These are phyloP conservation scores for Apium graveolens DNA, from an alignment of 129 eudicot genomes.

Conservation along the genomic window DNA sequence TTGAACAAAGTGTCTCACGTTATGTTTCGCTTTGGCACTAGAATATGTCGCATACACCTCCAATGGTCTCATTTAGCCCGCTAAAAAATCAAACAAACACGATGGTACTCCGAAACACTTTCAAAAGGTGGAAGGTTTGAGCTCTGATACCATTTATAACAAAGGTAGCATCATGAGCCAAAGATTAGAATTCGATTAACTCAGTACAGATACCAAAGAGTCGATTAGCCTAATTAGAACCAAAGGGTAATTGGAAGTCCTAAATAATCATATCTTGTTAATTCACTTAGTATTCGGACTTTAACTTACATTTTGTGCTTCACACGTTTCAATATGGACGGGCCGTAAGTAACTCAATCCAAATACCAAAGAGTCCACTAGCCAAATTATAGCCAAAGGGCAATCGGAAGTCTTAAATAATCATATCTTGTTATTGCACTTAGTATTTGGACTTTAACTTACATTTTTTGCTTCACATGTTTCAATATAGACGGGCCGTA, in stretches of 20 bases:
- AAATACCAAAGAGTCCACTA: background rate
- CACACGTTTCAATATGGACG: too few species aligned
- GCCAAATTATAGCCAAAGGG: background rate
- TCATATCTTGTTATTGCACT: background rate
- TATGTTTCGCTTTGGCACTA: background rate
- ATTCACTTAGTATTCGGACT: too few species aligned
- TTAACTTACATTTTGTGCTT: too few species aligned
- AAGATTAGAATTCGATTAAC: too few species aligned
- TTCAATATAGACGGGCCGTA: too few species aligned
- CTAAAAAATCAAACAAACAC: too few species aligned
- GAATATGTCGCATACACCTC: background rate
- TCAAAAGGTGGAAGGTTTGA: background rate
- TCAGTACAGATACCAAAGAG: background rate
- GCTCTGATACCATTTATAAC: conserved; percentile 2
- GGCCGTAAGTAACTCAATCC: too few species aligned
- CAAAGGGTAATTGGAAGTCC: background rate
- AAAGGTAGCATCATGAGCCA: background rate
- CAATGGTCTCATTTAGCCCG: background rate
- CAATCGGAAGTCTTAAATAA: background rate
- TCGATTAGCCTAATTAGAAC: background rate
- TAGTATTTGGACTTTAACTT: too few species aligned
- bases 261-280: background rate
- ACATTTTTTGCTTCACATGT: too few species aligned
- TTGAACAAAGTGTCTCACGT: too few species aligned
- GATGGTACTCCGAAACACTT: background rate